Percentiles rank a stretch among this genome's conserved stretches.
Conservation (phyloP, 495 filamentous ascomycete genomes). For the Hypomontagnella monticulosa region DNA sequence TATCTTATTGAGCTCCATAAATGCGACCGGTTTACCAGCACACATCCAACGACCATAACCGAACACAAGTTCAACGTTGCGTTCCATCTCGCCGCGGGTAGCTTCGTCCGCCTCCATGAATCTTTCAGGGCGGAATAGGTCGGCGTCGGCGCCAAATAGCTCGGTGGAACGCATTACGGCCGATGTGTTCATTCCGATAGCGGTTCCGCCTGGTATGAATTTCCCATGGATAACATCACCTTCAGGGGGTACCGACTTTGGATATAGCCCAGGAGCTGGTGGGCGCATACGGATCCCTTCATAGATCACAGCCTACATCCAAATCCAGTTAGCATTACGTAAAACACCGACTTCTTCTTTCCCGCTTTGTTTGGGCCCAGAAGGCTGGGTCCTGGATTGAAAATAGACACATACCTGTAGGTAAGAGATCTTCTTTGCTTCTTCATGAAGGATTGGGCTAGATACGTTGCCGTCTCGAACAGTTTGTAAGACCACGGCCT, state of each 20-base stretch:
- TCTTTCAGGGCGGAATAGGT: slow-evolving; percentile 64
- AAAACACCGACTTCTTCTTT: too few relatives aligned
- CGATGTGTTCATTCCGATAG: slow-evolving; percentile 63
- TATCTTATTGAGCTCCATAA: slow-evolving; percentile 65
- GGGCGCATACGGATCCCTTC: slow-evolving; percentile 44
- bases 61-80: slow-evolving; percentile 52
- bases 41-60: slow-evolving; percentile 58
- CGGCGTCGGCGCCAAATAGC: slow-evolving; percentile 60
- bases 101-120: slow-evolving; percentile 58
- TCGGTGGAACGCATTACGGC: slow-evolving; percentile 44
- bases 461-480: slow-evolving; percentile 62
- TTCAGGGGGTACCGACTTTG: slow-evolving; percentile 40
- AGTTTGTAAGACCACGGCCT: slow-evolving; percentile 72
- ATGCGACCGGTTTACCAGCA: slow-evolving; percentile 56
- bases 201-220: slow-evolving; percentile 62
- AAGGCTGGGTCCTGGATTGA: too few relatives aligned
- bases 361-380: too few relatives aligned
- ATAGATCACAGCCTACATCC: slow-evolving; percentile 39
- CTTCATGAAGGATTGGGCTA: slow-evolving; percentile 69
- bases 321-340: too few relatives aligned
- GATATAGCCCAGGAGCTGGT: slow-evolving; percentile 16
- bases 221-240: slow-evolving; percentile 61
- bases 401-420: slow-evolving; percentile 35
- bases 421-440: slow-evolving; percentile 55
- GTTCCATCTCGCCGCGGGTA: slow-evolving; percentile 53